These are phyloP conservation scores for Colletotrichum falcatum DNA, from an alignment of 2,329 filamentous ascomycete genomes.

Conservation along the genomic window DNA sequence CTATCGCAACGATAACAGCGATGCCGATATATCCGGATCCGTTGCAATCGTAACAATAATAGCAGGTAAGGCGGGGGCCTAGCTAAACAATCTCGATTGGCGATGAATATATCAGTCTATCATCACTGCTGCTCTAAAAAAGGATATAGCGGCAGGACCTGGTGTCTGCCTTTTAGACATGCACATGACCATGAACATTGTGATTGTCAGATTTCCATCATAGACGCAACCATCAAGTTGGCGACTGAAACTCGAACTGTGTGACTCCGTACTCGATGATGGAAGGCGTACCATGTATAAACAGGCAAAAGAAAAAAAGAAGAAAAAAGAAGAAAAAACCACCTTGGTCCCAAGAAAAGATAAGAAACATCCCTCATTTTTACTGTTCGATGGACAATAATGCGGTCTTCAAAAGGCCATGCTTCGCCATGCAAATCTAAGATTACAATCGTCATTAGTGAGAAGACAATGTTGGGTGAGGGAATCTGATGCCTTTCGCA, in stretches of 20 bases:
- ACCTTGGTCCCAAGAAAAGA: not conserved
- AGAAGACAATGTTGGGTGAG: not conserved
- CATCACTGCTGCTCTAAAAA: too few species aligned
- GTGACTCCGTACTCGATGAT: not conserved
- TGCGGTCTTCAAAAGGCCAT: not conserved
- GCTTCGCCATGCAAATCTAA: not conserved
- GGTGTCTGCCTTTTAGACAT: too few species aligned
- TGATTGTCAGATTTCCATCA: not conserved
- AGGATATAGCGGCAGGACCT: too few species aligned
- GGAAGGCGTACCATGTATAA: fast-evolving
- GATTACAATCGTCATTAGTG: not conserved
- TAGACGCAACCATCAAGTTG: not conserved
- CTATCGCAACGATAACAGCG: too few species aligned
- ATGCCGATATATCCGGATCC: too few species aligned
- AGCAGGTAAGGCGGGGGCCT: too few species aligned
- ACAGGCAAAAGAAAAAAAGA: not conserved
- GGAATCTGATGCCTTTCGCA: not conserved
- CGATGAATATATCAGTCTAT: too few species aligned
- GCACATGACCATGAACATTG: not conserved
- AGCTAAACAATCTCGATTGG: too few species aligned
- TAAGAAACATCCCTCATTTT: not conserved
- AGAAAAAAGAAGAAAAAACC: not conserved
- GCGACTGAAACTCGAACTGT: not conserved
- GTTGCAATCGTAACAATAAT: too few species aligned
- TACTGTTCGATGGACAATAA: not conserved